Evolutionary conservation across 345 rosid genomes (phyloP).

Genomic region (Acer campestre): DNA sequence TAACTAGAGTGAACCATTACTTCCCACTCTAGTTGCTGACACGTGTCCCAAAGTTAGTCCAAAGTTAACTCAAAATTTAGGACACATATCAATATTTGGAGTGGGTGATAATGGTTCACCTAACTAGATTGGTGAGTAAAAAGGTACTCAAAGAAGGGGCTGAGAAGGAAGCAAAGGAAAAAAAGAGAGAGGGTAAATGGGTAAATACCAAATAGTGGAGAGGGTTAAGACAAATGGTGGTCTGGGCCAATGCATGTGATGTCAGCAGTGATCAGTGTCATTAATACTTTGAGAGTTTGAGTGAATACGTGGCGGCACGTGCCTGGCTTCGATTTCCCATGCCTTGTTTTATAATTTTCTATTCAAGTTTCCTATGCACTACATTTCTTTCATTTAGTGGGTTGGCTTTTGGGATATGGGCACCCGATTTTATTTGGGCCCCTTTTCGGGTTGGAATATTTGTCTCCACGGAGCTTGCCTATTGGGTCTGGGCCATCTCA

Average conservation of each 20-base stretch:
- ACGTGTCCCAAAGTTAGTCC: no score
- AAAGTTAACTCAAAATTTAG: no score
- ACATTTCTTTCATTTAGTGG: background rate
- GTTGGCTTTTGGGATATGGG: no score
- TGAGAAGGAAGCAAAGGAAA: background rate
- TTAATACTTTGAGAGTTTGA: background rate
- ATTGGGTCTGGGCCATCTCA: background rate
- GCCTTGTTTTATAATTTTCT: background rate
- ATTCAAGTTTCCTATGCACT: background rate
- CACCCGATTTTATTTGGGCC: no score
- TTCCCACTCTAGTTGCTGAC: no score
- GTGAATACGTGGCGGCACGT: conserved; percentile 26
- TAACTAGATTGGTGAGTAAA: no score
- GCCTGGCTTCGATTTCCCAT: conserved; percentile 22
- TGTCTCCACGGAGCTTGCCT: background rate
- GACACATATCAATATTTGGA: no score
- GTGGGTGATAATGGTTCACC: no score
- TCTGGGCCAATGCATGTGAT: conserved; percentile 14
- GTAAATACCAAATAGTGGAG: background rate
- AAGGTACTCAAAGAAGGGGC: no score
- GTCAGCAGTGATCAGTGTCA: conserved; percentile 9
- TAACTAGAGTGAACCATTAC: no score
- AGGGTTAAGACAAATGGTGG: background rate
- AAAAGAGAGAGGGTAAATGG: background rate
- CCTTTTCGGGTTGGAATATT: no score